Evolutionary conservation across 2,329 filamentous ascomycete genomes (phyloP), one percentile per base, ranked within the genome.

Genomic region (Hypoxylon sp.): DNA sequence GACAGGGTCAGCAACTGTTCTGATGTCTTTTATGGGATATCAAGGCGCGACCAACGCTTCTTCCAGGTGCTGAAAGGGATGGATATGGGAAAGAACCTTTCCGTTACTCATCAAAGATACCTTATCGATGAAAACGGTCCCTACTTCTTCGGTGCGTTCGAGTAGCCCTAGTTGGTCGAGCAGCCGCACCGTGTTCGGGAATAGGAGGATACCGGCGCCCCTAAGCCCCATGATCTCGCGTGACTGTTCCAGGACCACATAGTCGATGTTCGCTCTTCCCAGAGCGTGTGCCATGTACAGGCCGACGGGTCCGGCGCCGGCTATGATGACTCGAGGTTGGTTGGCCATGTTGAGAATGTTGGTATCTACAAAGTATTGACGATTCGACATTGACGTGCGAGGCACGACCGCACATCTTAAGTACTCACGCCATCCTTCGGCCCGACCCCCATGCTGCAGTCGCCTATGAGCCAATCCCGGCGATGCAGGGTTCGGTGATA

Each of bases 161-260:
- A 53, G 55, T 27, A 75, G 43, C 2, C 72, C 72, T 13, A 75
- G 43, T 49, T 75, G 73, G 43, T 73, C 62, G 18, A 74, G 48
- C 10, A 72, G 48, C n/a, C 71, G 69, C 5, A 70, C 21, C 8
- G 67, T 62, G 7, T 67, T 56, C 0, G 72, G 67, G 13, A 60
- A 65, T 2, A 74, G 48, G 1, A 73, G 52, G 1, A 74, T 46
- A 15, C 68, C 67, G 4, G 71, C 69, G 6, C 73, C 73, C 17
- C 57, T 55, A 5, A 23, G 1, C 9, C 38, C n/a, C 10, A 41
- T 5, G 3, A 41, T 10, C 18, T 23, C 18, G 21, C 68, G 67
- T 23, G 70, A 56, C 27, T 68, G 56, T 52, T 75, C 73, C 5
- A 75, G 68, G 2, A 75, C 62, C 1, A 75, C 37, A 33, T 71